phyloP scores from a whole-genome alignment of 2,329 filamentous ascomycete species.

The Cercospora janseana region DNA sequence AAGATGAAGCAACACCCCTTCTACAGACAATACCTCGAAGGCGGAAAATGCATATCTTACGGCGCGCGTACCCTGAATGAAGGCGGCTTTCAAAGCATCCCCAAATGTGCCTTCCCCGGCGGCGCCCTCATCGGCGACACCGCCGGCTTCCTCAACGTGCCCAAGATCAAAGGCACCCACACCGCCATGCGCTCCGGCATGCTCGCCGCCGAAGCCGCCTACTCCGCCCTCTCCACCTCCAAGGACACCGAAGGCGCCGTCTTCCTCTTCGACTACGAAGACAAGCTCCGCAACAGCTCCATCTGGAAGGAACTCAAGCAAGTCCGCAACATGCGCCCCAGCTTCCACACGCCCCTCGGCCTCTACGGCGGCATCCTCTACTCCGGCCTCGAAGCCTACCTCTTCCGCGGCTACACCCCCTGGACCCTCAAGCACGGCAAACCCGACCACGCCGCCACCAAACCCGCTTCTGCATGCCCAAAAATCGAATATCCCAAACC shows the following conservation, averaged over 20 bases:
- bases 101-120: slow-evolving; percentile 93
- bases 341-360: slow-evolving; percentile 84
- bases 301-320: slow-evolving; percentile 95
- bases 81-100: slow-evolving; percentile 95
- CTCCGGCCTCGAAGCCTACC: slow-evolving; percentile 85
- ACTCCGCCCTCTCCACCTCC: slow-evolving; percentile 63
- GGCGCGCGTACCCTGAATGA: slow-evolving; percentile 88
- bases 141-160: slow-evolving; percentile 93
- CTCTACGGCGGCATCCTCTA: slow-evolving; percentile 88
- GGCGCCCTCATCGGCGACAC: slow-evolving; percentile 95
- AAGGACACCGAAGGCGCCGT: slow-evolving; percentile 63
- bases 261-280: slow-evolving; percentile 94
- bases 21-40: slow-evolving; percentile 82
- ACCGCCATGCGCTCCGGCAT: slow-evolving; percentile 98
- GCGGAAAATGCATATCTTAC: slow-evolving; percentile 96
- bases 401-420: slow-evolving; percentile 79
- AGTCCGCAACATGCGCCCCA: slow-evolving; percentile 95
- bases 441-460: slow-evolving; percentile 75
- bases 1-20: slow-evolving; percentile 98
- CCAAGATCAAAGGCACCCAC: slow-evolving; percentile 97
- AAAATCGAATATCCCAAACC: slow-evolving; percentile 98
- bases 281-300: slow-evolving; percentile 75
- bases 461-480: slow-evolving; percentile 70
- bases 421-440: slow-evolving; percentile 89
- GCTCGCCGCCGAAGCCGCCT: slow-evolving; percentile 89